Conservation (phyloP, 768 basidiomycete species). For the Rickenella mellea region DNA sequence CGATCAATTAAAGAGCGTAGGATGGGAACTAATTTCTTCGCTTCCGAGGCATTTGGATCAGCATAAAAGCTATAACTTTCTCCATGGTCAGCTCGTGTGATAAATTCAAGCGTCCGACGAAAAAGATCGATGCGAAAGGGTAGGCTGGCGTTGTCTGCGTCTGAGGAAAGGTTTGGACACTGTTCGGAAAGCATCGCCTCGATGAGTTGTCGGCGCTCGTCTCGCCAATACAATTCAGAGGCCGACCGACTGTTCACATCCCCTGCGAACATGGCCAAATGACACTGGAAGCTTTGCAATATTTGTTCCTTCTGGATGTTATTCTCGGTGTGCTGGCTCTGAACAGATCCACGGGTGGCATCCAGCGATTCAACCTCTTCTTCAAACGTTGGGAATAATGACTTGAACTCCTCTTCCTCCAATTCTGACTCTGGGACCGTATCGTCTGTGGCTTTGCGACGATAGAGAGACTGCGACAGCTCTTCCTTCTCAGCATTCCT, state of each 20-base stretch:
- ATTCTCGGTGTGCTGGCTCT: background rate
- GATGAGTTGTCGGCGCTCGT: background rate
- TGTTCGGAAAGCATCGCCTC: slow-evolving; percentile 21
- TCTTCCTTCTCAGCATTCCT: slow-evolving; percentile 55
- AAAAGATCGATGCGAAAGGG: slow-evolving; percentile 45
- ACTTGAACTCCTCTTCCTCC: slow-evolving; percentile 77
- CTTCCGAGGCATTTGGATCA: slow-evolving; percentile 68
- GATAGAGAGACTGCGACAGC: slow-evolving; percentile 70
- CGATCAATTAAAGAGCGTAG: slow-evolving; percentile 42
- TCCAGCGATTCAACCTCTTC: slow-evolving; percentile 21
- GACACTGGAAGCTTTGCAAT: background rate
- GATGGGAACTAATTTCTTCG: slow-evolving; percentile 46
- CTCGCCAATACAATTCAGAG: too few species aligned
- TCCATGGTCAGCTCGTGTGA: slow-evolving; percentile 14
- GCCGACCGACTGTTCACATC: background rate
- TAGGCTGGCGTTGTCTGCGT: slow-evolving; percentile 42
- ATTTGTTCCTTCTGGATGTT: background rate
- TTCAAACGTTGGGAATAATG: slow-evolving; percentile 81
- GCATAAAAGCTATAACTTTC: slow-evolving; percentile 65
- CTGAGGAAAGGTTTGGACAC: slow-evolving; percentile 3
- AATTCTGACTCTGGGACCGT: slow-evolving; percentile 58
- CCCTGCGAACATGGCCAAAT: background rate
- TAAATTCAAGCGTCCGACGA: slow-evolving; percentile 25
- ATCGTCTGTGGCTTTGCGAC: slow-evolving; percentile 42
- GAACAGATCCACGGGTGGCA: too few species aligned